These are phyloP conservation scores for Lasiodiplodia hormozganensis DNA, from an alignment of 2,329 filamentous ascomycete genomes.

Conservation along the genomic window DNA sequence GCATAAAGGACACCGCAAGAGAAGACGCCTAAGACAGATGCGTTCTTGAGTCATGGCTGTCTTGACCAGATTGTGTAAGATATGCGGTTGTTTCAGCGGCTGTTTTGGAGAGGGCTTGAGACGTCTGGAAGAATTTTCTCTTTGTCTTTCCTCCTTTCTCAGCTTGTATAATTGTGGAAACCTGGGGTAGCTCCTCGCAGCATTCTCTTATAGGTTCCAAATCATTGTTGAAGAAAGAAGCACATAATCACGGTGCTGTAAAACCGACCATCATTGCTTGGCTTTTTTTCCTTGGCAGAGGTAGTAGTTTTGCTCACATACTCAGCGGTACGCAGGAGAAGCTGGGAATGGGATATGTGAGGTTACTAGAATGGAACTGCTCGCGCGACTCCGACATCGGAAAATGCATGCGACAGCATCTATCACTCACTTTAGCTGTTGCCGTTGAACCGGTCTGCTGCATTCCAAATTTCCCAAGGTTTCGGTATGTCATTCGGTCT, in stretches of 20 bases:
- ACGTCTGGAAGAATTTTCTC: background rate
- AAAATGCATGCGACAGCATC: conserved; percentile 26
- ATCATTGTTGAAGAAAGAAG: conserved; percentile 20
- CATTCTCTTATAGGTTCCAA: conserved; percentile 2
- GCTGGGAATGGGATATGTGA: background rate
- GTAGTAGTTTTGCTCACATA: background rate
- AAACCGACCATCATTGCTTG: background rate
- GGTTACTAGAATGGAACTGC: conserved; percentile 28
- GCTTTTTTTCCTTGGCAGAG: background rate
- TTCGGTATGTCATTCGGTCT: conserved; percentile 14
- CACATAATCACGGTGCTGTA: conserved; percentile 25
- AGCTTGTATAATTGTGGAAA: conserved; percentile 24
- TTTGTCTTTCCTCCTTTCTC: conserved; percentile 15
- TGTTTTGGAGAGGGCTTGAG: background rate
- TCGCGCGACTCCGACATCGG: conserved; percentile 24
- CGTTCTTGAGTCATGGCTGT: conserved; percentile 1
- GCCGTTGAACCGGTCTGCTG: background rate
- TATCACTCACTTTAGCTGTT: conserved; percentile 6
- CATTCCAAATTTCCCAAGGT: conserved; percentile 9
- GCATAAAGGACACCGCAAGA: conserved; percentile 37
- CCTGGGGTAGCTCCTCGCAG: background rate
- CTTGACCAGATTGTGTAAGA: conserved; percentile 29
- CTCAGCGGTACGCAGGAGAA: background rate
- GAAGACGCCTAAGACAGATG: conserved; percentile 33
- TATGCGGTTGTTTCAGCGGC: conserved; percentile 23